Conservation (phyloP, 2,329 filamentous ascomycete species). For the Penicillium sp. region DNA sequence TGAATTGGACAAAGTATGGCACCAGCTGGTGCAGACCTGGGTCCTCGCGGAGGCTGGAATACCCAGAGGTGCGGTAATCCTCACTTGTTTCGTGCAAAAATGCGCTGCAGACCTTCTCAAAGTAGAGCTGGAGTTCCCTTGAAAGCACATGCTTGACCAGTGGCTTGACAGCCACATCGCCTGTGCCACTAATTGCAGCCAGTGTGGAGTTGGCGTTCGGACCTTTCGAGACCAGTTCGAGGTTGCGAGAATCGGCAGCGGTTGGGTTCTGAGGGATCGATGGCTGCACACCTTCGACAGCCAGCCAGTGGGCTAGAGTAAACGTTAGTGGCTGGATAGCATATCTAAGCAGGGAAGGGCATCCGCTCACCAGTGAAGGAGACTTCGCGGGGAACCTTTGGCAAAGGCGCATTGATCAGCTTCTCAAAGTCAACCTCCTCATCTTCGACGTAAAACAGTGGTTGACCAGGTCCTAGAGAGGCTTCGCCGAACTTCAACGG, state of each 20-base stretch:
- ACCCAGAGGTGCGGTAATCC: slow-evolving; percentile 78
- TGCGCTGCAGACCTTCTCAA: slow-evolving; percentile 88
- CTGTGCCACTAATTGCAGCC: slow-evolving; percentile 76
- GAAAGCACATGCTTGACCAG: slow-evolving; percentile 94
- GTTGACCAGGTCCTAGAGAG: slow-evolving; percentile 87
- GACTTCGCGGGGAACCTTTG: slow-evolving; percentile 90
- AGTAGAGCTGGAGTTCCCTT: slow-evolving; percentile 94
- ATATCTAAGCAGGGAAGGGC: not conserved
- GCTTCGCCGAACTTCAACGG: slow-evolving; percentile 91
- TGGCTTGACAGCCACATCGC: slow-evolving; percentile 80
- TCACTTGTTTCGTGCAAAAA: slow-evolving; percentile 85
- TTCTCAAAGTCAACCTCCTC: slow-evolving; percentile 99
- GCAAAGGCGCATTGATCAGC: slow-evolving; percentile 91
- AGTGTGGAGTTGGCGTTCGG: slow-evolving; percentile 82
- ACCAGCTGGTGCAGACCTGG: slow-evolving; percentile 92
- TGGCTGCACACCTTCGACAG: slow-evolving; percentile 94
- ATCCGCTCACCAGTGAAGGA: slow-evolving; percentile 73
- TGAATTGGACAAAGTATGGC: slow-evolving; percentile 94
- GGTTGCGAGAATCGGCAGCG: slow-evolving; percentile 73
- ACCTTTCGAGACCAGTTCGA: slow-evolving; percentile 86
- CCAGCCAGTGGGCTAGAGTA: slow-evolving; percentile 82
- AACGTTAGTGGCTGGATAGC: slow-evolving; percentile 8
- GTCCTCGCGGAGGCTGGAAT: slow-evolving; percentile 82
- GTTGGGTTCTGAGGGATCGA: slow-evolving; percentile 96
- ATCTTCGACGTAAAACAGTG: slow-evolving; percentile 95